Conservation (phyloP, 1,284 basidiomycete species). For the Leccinum pachyderme region DNA sequence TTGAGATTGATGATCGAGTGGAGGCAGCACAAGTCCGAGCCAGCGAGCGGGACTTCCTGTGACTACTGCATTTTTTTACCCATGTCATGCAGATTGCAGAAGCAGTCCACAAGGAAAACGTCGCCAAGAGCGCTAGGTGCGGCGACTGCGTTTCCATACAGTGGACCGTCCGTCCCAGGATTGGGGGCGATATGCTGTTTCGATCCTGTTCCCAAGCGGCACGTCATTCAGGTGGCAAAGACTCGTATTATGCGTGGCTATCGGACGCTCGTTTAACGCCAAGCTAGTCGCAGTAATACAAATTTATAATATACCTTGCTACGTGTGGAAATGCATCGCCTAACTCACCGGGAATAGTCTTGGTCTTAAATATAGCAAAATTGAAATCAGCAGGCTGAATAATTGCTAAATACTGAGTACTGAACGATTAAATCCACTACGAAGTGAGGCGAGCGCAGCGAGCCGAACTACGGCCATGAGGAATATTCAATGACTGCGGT, state of each 20-base stretch:
- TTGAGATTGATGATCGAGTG: too few species aligned
- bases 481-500: too few species aligned
- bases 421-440: too few species aligned
- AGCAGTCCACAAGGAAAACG: background rate
- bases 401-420: too few species aligned
- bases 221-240: background rate
- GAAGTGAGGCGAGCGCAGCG: too few species aligned
- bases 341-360: too few species aligned
- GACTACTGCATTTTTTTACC: background rate
- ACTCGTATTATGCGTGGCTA: background rate
- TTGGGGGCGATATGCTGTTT: slow-evolving; percentile 1
- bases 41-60: slow-evolving; percentile 6
- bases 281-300: too few species aligned
- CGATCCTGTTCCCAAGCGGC: background rate
- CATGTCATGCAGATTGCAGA: background rate
- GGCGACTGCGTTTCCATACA: background rate
- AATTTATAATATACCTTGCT: too few species aligned
- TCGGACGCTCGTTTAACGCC: background rate
- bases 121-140: background rate
- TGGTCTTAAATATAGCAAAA: too few species aligned
- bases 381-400: too few species aligned
- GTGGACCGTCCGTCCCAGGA: background rate
- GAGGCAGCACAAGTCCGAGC: background rate
- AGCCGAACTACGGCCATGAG: too few species aligned
- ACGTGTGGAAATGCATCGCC: too few species aligned